Conservation (phyloP, 768 basidiomycete species). For the Nidula microcarpa region DNA sequence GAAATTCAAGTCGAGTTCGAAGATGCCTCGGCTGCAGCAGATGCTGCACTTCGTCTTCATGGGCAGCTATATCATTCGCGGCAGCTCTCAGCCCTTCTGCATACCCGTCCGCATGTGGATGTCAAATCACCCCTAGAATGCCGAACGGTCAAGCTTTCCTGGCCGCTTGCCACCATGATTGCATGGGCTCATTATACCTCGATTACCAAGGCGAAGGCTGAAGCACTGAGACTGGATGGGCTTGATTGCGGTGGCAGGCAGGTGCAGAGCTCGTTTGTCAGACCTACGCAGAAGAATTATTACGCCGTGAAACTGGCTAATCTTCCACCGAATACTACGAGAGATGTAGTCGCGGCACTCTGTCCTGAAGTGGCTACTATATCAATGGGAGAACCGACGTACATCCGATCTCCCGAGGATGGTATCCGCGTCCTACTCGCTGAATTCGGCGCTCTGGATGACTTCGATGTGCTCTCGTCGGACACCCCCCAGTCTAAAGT, state of each 20-base stretch:
- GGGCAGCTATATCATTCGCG: conserved; percentile 18
- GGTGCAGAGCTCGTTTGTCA: conserved; percentile 34
- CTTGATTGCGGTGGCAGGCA: conserved; percentile 31
- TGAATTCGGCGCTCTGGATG: conserved; percentile 30
- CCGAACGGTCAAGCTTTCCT: conserved; percentile 33
- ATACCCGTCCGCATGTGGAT: conserved; percentile 11
- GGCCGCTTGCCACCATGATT: conserved; percentile 36
- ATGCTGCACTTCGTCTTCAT: conserved; percentile 29
- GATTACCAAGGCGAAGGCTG: conserved; percentile 37
- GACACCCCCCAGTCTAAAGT: conserved; percentile 25
- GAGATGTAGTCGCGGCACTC: conserved; percentile 27
- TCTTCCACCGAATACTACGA: conserved; percentile 30
- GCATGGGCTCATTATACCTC: conserved; percentile 47
- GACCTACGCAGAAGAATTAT: conserved; percentile 28
- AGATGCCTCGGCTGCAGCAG: conserved; percentile 21
- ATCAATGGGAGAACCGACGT: conserved; percentile 30
- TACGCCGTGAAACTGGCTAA: conserved; percentile 43
- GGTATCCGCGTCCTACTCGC: conserved; percentile 30
- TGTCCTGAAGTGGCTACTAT: conserved; percentile 20
- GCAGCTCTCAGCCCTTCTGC: conserved; percentile 22
- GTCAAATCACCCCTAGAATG: conserved; percentile 2
- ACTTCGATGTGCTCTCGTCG: conserved; percentile 34
- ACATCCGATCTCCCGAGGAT: conserved; percentile 23
- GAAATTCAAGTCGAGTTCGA: conserved; percentile 24
- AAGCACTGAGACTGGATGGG: conserved; percentile 36